phyloP scores from a whole-genome alignment of 371 early-diverging fungal genomes.

The Amoeboradix gromovi region DNA sequence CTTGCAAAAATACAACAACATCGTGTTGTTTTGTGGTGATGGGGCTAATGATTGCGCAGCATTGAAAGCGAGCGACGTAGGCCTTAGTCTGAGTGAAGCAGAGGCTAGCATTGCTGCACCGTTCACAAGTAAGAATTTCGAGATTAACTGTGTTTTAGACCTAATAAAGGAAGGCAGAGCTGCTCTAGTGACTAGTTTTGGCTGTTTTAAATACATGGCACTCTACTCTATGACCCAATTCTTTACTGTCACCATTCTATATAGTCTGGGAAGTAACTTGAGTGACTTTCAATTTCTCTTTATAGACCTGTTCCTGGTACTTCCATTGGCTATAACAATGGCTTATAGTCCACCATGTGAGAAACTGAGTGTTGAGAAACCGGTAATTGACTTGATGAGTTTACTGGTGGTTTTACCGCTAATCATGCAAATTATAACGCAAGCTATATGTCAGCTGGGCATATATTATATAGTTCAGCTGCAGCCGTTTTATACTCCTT shows the following conservation, averaged over 20 bases:
- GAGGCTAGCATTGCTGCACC: constrained; percentile 93
- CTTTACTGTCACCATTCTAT: constrained; percentile 55
- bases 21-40: constrained; percentile 51
- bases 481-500: constrained; percentile 16
- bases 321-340: constrained; percentile 30
- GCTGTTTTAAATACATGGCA: constrained; percentile 92
- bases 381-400: constrained; percentile 63
- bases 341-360: not conserved
- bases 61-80: constrained; percentile 86
- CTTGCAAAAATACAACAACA: not conserved
- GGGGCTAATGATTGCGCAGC: constrained; percentile 99
- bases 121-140: constrained; percentile 59
- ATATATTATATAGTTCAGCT: constrained; percentile 31
- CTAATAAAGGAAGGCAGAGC: constrained; percentile 87
- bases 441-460: constrained; percentile 37
- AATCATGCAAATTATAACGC: constrained; percentile 52
- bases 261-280: constrained; percentile 48
- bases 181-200: constrained; percentile 82
- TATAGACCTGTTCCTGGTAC: constrained; percentile 54
- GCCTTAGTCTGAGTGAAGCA: constrained; percentile 81
- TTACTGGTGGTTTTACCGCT: constrained; percentile 62
- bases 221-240: constrained; percentile 55
- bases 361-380: constrained; percentile 27
- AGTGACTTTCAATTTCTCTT: constrained; percentile 63
- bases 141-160: constrained; percentile 66